Percentiles rank a stretch among this genome's conserved stretches.
phyloP scores from a whole-genome alignment of 257 asterid species.

The Solanum corneliomulleri region DNA sequence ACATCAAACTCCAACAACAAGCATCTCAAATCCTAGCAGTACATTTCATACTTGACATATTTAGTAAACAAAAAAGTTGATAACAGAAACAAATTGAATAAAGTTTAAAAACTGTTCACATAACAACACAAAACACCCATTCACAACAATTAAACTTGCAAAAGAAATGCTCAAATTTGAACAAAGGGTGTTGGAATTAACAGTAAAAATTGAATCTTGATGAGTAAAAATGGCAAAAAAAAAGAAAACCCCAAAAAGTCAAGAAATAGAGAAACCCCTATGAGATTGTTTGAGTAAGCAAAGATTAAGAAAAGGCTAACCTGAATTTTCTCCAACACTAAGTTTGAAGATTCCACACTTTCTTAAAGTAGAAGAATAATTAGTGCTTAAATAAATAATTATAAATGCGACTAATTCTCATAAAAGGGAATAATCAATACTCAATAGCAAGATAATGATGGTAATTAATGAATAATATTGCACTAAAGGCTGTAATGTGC shows the following conservation, averaged over 20 bases:
- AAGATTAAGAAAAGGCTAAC: background rate
- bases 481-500: background rate
- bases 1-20: background rate
- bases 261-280: background rate
- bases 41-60: background rate
- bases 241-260: background rate
- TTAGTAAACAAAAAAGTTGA: background rate
- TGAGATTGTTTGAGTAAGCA: background rate
- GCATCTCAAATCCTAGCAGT: background rate
- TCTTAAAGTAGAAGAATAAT: background rate
- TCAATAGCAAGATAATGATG: background rate
- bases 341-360: background rate
- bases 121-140: background rate
- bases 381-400: background rate
- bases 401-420: background rate
- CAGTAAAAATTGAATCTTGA: background rate
- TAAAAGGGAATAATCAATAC: background rate
- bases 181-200: background rate
- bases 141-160: background rate
- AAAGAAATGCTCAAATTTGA: background rate
- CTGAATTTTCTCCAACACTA: constrained; percentile 2
- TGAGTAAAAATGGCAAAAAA: background rate
- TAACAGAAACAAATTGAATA: background rate
- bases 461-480: background rate
- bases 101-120: background rate